Evolutionary conservation across 768 basidiomycete species (phyloP).

Genomic region (Boletus barrowsii): DNA sequence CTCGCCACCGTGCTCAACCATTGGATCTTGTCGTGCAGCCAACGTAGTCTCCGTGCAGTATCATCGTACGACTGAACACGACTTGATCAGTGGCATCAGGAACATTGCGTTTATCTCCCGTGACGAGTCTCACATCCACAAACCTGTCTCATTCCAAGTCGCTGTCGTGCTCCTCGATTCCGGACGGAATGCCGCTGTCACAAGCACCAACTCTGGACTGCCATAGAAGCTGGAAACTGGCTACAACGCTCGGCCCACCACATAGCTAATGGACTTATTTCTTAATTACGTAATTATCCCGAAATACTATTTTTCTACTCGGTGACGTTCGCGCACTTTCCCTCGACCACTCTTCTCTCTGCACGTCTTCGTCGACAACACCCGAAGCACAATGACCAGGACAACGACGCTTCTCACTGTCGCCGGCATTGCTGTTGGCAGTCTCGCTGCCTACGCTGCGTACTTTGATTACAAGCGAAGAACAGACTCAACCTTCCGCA

Average conservation of each 20-base stretch:
- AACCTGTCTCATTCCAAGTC: too few species aligned
- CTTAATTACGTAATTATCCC: constrained; percentile 24
- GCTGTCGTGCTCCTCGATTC: too few species aligned
- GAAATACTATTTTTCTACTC: constrained; percentile 6
- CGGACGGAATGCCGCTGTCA: too few species aligned
- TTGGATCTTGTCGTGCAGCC: too few species aligned
- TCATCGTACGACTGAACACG: too few species aligned
- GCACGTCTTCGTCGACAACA: not conserved
- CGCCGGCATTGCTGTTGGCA: constrained; percentile 48
- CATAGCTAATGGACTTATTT: not conserved
- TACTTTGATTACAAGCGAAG: constrained; percentile 96
- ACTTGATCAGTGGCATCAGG: too few species aligned
- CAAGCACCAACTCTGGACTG: too few species aligned
- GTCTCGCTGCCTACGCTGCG: constrained; percentile 73
- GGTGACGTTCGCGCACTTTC: constrained; percentile 5
- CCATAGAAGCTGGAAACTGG: too few species aligned
- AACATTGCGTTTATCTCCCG: too few species aligned
- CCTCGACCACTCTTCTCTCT: constrained; percentile 21
- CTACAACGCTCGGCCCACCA: too few species aligned
- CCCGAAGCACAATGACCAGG: constrained; percentile 23
- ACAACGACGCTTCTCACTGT: constrained; percentile 40
- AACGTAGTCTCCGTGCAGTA: too few species aligned
- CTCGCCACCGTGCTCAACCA: not conserved
- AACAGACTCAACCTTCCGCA: constrained; percentile 84
- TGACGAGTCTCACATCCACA: too few species aligned